Evolutionary conservation across 441 rosid genomes (phyloP).

Genomic region (Euphorbia schlechtendalii): DNA sequence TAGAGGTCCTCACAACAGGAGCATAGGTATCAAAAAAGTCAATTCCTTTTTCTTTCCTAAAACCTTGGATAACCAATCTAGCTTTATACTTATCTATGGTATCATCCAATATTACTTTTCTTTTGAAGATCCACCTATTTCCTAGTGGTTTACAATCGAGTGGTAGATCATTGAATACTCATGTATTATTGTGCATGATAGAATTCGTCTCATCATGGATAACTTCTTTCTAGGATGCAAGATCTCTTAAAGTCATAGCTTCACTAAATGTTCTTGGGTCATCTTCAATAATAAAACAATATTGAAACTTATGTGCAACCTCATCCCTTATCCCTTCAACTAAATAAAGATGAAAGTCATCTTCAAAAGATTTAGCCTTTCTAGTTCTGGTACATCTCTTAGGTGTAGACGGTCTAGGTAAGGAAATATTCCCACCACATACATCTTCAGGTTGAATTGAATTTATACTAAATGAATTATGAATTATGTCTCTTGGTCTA

Average conservation of each 20-base stretch:
- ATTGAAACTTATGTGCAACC: not conserved
- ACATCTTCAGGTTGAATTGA: not conserved
- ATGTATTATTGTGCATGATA: not conserved
- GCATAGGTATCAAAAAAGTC: no score
- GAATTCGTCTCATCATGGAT: conserved; percentile 8
- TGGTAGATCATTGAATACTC: not conserved
- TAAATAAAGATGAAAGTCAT: no score
- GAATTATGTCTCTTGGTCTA: not conserved
- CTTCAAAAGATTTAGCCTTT: not conserved
- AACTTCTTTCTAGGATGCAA: not conserved
- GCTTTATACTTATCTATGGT: no score
- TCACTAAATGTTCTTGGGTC: conserved; percentile 2
- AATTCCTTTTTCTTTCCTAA: no score
- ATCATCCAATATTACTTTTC: not conserved
- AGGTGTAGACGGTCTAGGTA: not conserved
- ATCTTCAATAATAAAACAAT: not conserved
- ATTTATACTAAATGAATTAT: not conserved
- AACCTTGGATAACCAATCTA: no score
- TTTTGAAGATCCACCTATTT: conserved; percentile 4
- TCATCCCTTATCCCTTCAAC: not conserved
- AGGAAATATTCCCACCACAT: not conserved
- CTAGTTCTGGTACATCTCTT: not conserved
- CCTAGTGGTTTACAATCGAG: not conserved
- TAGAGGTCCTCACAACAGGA: no score
- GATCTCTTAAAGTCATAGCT: conserved; percentile 1